Base-by-base conservation (phyloP, 208 protist genomes). In the Crithidia thermophila region DNA sequence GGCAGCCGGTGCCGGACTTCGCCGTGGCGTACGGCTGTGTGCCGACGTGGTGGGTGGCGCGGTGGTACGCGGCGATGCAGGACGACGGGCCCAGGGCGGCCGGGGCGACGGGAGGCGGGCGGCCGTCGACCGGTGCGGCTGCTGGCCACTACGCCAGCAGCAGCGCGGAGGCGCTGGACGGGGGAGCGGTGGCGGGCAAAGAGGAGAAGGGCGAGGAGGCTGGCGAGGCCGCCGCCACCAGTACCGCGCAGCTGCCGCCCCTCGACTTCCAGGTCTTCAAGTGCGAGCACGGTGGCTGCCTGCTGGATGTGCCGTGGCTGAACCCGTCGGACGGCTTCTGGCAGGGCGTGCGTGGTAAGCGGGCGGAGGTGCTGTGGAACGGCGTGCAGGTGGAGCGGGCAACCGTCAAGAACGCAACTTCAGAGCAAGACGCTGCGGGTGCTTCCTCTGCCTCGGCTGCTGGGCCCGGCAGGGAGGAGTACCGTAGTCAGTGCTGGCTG, bases 11-110 rank as follows among this genome's bases (percentile, higher is more conserved):
- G 10, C 70, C 72, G 2, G 62, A 46, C 16, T 65, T 59, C 46
- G 53, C 45, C 18, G 45, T 66, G 34, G 9, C 64, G 18, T 87
- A 87, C 67, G 90, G 85, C 37, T 92, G 84, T 58, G 57, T 95
- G 36, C 90, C 90, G 39, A 90, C 81, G 52, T 90, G 79, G 83
- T 95, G 90, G 90, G 85, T 90, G 33, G 78, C 76, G 25, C 72
- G 53, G 37, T 95, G 87, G 83, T 90, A 87, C 60, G 57, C 55
- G 9, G 73, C 74, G 70, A 71, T 76, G 57, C 75, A 79, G 62
- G 69, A 68, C 40, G 74, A 75, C 27, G 40, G 31, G 25, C 45
- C 52, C 4, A 27, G 8, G 39, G 37, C 16, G 20, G 23, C 8
- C 40, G 8, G 46, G 18, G 7, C 67, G 21, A 6, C 21, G 25